Evolutionary conservation across 306 rosid genomes (phyloP), one percentile per base, ranked within the genome.

Genomic region (Potentilla sterilis): DNA sequence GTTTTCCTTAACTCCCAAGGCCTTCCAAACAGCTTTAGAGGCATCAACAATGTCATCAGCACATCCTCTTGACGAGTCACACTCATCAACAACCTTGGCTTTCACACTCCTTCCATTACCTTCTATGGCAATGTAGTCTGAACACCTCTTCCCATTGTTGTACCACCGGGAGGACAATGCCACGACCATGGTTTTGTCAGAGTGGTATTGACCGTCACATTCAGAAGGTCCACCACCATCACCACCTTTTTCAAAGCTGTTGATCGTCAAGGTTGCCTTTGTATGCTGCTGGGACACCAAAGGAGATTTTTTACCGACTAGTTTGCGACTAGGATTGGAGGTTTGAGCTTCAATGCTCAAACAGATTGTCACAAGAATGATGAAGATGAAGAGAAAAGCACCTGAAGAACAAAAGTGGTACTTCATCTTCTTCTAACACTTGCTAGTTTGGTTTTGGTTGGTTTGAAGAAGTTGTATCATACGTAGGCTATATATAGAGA

Each of bases 1-100:
- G 58, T n/a, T 19, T 34, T 48, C 14, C 6, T 18, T 21, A n/a
- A 75, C 80, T 4, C 73, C 77, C 70, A 75, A 40, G 8, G 83
- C 80, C 52, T 79, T 43, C 78, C 82, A 79, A 34, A 75, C 81
- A n/a, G 81, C 74, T 21, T 42, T 76, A 9, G 81, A 81, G 7
- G 57, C 81, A 71, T 81, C 87, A 65, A 83, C 84, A 19, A 85
- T 65, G 58, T 52, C 58, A 19, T 52, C 24, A 52, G 24, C 88
- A 55, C 85, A 87, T 6, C 93, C 93, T 73, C 0, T 54, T 1
- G 78, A 77, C 1, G 90, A 86, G n/a, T 86, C 93, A 81, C 90
- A 89, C 44, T 89, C 90, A 24, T 89, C 93, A 37, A 89, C 88
- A 49, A 89, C 93, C 78, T 7, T 72, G 0, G 88, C 93, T 21